Base-by-base conservation (phyloP, 2,329 filamentous ascomycete genomes). In the Diaporthe australafricana region DNA sequence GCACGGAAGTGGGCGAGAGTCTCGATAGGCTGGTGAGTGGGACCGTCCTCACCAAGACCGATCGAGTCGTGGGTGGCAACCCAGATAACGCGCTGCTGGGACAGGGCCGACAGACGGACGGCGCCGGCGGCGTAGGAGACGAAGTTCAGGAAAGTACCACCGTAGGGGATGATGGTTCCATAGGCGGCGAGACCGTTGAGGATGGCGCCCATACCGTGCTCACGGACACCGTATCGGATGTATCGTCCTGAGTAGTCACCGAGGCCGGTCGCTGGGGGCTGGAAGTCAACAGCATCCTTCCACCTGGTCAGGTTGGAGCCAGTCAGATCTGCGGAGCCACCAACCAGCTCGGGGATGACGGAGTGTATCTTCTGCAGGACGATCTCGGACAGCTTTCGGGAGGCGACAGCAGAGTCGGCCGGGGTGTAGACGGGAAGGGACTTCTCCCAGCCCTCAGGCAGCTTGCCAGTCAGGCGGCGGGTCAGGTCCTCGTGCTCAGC, bases 21-120 rank as follows among this genome's bases (percentile, higher is more conserved):
- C 91, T 99, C 96, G 78, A 99, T 98, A 83, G 96, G 96, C 90
- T 99, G 96, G 87, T 99, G 96, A 71, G 96, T 99, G 78, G 96
- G 96, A 75, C 96, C 96, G 81, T 99, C 96, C 88, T 99, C 96
- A 85, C 96, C 96, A 77, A 98, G 94, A 88, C 96, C 96, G 79
- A 99, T 99, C 76, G 96, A 98, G 90, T 98, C 96, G 90, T 98
- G 96, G 78, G 96, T 98, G 80, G 96, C 96, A 78, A 98, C 90
- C 92, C 96, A 97, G 88, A 99, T 95, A 82, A 91, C 89, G 79
- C 96, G 96, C 83, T 95, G 89, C 84, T 94, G 95, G 57, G 95
- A 97, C 78, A 99, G 90, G 50, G 96, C 92, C 47, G 95, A 98
- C 74, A 99, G 91, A 86, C 96, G 96, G 82, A 98, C 93, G 79